Evolutionary conservation across 148 eudicot genomes (phyloP).

Genomic region (Agrostemma githago): DNA sequence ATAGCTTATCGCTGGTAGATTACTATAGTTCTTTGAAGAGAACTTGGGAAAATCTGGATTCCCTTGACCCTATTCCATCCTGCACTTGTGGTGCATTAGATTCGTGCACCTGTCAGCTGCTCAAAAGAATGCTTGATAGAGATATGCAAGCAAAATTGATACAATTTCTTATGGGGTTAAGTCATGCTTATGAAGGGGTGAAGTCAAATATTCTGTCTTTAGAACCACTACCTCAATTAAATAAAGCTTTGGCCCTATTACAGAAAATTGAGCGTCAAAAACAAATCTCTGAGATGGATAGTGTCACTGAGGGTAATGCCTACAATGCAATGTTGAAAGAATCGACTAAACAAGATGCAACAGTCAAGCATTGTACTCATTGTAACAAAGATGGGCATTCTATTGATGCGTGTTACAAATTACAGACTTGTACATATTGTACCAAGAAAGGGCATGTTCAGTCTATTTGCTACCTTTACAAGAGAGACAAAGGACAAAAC

Average conservation of each 20-base stretch:
- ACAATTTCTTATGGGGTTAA: not conserved
- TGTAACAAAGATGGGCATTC: not conserved
- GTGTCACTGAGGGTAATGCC: no score
- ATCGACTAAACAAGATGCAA: not conserved
- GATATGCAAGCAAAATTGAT: not conserved
- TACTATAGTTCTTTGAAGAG: not conserved
- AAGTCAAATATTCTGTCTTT: not conserved
- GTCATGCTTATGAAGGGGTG: not conserved
- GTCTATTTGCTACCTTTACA: no score
- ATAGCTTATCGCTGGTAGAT: not conserved
- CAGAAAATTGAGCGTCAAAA: not conserved
- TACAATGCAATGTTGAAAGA: no score
- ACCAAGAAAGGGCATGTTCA: no score
- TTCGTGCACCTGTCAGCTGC: not conserved
- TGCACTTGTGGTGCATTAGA: not conserved
- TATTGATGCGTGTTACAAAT: not conserved
- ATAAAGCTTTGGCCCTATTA: not conserved
- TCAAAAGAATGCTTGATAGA: not conserved
- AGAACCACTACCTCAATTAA: not conserved
- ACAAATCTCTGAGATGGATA: not conserved
- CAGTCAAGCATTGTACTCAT: not conserved
- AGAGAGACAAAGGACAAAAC: no score
- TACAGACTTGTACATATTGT: not conserved
- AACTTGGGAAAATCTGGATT: not conserved
- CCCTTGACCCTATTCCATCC: not conserved